Evolutionary conservation across 495 filamentous ascomycete genomes (phyloP).

Genomic region (Talaromyces liani): DNA sequence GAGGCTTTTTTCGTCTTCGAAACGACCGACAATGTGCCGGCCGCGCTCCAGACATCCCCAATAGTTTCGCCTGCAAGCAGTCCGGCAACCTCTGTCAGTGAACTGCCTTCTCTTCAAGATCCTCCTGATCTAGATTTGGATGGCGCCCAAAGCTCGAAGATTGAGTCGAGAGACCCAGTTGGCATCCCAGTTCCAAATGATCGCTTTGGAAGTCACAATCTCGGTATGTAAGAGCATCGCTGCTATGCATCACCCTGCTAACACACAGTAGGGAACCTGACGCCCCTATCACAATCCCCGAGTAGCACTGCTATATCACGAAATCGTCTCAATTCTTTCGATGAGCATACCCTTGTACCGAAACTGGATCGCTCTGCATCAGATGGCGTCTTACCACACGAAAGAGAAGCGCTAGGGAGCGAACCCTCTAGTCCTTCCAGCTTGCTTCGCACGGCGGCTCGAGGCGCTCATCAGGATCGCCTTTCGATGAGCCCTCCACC

Average conservation of each 20-base stretch:
- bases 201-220: slow-evolving; percentile 14
- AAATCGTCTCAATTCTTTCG: slow-evolving; percentile 21
- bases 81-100: slow-evolving; percentile 40
- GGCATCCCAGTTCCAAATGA: slow-evolving; percentile 29
- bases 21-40: slow-evolving; percentile 80
- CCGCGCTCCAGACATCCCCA: slow-evolving; percentile 86
- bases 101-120: slow-evolving; percentile 59
- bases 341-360: slow-evolving; percentile 20
- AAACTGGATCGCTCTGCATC: slow-evolving; percentile 46
- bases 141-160: slow-evolving; percentile 10
- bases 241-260: neutral
- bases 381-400: slow-evolving; percentile 35
- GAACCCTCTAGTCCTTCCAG: slow-evolving; percentile 13
- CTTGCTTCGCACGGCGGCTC: neutral
- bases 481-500: slow-evolving; percentile 72
- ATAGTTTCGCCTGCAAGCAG: slow-evolving; percentile 80
- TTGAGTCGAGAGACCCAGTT: slow-evolving; percentile 12
- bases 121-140: slow-evolving; percentile 77
- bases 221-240: slow-evolving; percentile 1
- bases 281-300: slow-evolving; percentile 57
- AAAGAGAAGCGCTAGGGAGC: slow-evolving; percentile 8
- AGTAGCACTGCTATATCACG: slow-evolving; percentile 38
- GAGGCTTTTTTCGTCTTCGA: slow-evolving; percentile 99
- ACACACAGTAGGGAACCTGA: slow-evolving; percentile 44
- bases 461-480: slow-evolving; percentile 19